phyloP scores from a whole-genome alignment of 2,329 filamentous ascomycete genomes.

The Pseudogymnoascus sp. region DNA sequence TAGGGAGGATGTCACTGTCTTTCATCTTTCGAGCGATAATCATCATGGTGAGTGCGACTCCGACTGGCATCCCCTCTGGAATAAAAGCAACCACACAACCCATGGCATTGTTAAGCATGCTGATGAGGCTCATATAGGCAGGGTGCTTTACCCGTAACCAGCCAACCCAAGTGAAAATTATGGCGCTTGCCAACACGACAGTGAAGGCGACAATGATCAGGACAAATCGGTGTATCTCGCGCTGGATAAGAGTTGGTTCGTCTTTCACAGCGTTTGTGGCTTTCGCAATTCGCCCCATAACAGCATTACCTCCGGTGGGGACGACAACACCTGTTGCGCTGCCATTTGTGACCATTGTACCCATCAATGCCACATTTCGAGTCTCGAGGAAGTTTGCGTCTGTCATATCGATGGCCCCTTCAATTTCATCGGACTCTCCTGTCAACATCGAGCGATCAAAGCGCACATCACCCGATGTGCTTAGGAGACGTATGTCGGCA shows the following conservation, averaged over 20 bases:
- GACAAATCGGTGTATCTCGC: slow-evolving; percentile 39
- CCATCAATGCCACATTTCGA: slow-evolving; percentile 99
- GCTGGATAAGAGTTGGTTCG: slow-evolving; percentile 34
- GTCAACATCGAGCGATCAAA: slow-evolving; percentile 95
- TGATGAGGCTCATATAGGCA: slow-evolving; percentile 35
- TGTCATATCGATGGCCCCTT: slow-evolving; percentile 61
- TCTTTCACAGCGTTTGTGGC: slow-evolving; percentile 29
- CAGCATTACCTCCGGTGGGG: slow-evolving; percentile 59
- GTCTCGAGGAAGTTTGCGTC: slow-evolving; percentile 81
- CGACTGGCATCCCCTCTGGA: slow-evolving; percentile 62
- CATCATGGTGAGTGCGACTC: slow-evolving; percentile 59
- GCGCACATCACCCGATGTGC: slow-evolving; percentile 88
- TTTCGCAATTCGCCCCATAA: slow-evolving; percentile 65
- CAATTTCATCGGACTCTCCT: slow-evolving; percentile 93
- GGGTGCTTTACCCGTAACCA: slow-evolving; percentile 35
- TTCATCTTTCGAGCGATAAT: slow-evolving; percentile 69
- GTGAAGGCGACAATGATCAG: slow-evolving; percentile 36
- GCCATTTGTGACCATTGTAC: slow-evolving; percentile 94
- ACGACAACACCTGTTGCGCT: slow-evolving; percentile 87
- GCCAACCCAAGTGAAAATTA: slow-evolving; percentile 39
- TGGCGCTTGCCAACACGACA: slow-evolving; percentile 32
- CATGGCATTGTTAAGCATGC: slow-evolving; percentile 40
- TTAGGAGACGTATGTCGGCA: slow-evolving; percentile 75
- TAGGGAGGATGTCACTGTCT: slow-evolving; percentile 67
- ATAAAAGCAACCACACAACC: slow-evolving; percentile 57